Percentiles rank a stretch among this genome's conserved stretches.
phyloP scores from a whole-genome alignment of 805 yeast genomes.

The Metschnikowia vanudenii region DNA sequence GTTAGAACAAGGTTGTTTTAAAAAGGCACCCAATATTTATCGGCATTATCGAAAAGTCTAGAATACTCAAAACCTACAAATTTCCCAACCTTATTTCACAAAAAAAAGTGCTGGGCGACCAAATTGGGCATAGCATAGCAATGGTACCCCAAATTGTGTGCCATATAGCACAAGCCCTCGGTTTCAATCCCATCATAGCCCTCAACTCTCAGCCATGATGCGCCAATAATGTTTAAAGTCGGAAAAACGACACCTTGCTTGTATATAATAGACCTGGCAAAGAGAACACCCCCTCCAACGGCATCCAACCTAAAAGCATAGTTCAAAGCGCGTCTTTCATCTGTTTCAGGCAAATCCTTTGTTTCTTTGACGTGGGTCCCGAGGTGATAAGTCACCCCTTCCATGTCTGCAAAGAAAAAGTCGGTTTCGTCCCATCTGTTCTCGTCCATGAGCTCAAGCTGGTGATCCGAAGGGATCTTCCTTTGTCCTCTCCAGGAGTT shows the following conservation, averaged over 20 bases:
- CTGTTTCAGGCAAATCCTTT: constrained; percentile 6
- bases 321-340: constrained; percentile 7
- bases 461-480: constrained; percentile 26
- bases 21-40: too few relatives aligned
- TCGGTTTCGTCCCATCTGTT: constrained; percentile 29
- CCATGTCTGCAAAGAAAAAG: constrained; percentile 34
- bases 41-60: too few relatives aligned
- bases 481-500: constrained; percentile 42
- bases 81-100: too few relatives aligned
- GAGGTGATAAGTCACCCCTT: constrained; percentile 29
- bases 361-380: constrained; percentile 18
- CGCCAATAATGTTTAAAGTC: constrained; percentile 44
- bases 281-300: constrained; percentile 53
- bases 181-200: constrained; percentile 57
- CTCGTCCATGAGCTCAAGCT: constrained; percentile 15
- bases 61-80: too few relatives aligned
- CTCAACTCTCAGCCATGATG: constrained; percentile 45
- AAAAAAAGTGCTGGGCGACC: constrained; percentile 40
- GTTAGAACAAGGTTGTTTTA: too few relatives aligned
- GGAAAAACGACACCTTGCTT: constrained; percentile 49
- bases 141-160: constrained; percentile 42
- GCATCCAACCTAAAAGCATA: constrained; percentile 38
- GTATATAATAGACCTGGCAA: constrained; percentile 41
- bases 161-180: constrained; percentile 51
- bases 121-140: constrained; percentile 53